Percentiles rank a stretch among this genome's conserved stretches.
Conservation (phyloP, 306 rosid genomes). For the Dicorynia guianensis region DNA sequence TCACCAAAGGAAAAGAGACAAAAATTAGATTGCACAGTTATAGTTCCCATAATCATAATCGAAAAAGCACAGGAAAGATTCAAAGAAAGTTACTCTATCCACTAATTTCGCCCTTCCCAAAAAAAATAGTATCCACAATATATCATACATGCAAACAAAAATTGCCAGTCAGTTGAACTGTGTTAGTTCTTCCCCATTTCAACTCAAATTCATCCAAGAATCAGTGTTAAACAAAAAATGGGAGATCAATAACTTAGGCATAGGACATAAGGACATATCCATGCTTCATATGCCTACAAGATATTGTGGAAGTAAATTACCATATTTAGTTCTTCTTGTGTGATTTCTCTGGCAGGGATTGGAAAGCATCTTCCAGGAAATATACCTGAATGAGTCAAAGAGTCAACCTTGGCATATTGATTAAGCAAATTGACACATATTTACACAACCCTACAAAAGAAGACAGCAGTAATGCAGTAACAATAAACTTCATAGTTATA, state of each 20-base stretch:
- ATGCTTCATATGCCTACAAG: slow-evolving; percentile 25
- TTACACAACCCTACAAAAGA: no score
- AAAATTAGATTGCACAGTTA: slow-evolving; percentile 12
- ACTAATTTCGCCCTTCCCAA: slow-evolving; percentile 8
- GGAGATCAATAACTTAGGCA: background rate
- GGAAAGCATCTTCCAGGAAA: slow-evolving; percentile 92
- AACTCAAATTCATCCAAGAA: slow-evolving; percentile 10
- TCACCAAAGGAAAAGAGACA: background rate
- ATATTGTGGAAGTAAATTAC: slow-evolving; percentile 51
- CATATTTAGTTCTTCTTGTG: slow-evolving; percentile 80
- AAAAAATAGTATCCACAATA: slow-evolving; percentile 6
- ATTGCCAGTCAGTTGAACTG: no score
- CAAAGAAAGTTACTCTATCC: slow-evolving; percentile 6
- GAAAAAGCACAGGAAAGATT: slow-evolving; percentile 13
- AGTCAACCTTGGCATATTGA: slow-evolving; percentile 31
- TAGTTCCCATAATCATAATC: slow-evolving; percentile 7
- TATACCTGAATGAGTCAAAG: slow-evolving; percentile 66
- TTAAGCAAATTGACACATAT: no score
- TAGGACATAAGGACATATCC: slow-evolving; percentile 1
- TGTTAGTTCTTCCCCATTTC: slow-evolving; percentile 24
- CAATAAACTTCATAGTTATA: slow-evolving; percentile 20
- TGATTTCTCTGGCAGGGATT: slow-evolving; percentile 87
- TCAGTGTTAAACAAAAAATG: background rate
- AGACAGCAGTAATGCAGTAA: background rate
- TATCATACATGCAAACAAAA: background rate